Percentiles rank a stretch among this genome's conserved stretches.
phyloP scores from a whole-genome alignment of 2,329 filamentous ascomycete genomes.

The Endothia cerciana region DNA sequence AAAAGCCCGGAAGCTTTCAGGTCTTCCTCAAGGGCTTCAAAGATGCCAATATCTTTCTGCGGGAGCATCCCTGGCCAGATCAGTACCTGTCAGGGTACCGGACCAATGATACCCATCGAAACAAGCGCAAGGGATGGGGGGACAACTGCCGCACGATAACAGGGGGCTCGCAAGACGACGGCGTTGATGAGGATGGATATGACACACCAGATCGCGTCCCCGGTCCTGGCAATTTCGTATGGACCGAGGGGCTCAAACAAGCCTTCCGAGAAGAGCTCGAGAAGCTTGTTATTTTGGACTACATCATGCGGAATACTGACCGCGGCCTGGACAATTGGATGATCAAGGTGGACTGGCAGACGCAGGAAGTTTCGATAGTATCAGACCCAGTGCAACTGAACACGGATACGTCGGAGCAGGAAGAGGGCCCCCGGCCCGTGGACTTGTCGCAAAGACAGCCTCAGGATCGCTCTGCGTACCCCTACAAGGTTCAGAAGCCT shows the following conservation, averaged over 20 bases:
- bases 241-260: conserved; percentile 88
- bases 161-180: conserved; percentile 58
- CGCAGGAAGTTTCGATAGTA: conserved; percentile 80
- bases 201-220: conserved; percentile 43
- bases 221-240: conserved; percentile 67
- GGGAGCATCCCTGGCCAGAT: conserved; percentile 96
- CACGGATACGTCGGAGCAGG: conserved; percentile 55
- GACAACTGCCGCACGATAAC: conserved; percentile 75
- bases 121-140: conserved; percentile 75
- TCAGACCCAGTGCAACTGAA: conserved; percentile 77
- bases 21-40: conserved; percentile 97
- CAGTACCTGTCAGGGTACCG: conserved; percentile 75
- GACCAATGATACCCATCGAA: conserved; percentile 66
- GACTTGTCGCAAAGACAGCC: conserved; percentile 50
- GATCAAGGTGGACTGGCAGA: conserved; percentile 91
- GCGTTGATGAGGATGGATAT: conserved; percentile 51
- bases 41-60: conserved; percentile 92
- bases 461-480: conserved; percentile 55
- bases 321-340: conserved; percentile 98
- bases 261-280: conserved; percentile 94
- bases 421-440: conserved; percentile 65
- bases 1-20: conserved; percentile 95
- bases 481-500: conserved; percentile 78
- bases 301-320: conserved; percentile 99
- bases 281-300: conserved; percentile 95